Evolutionary conservation across 495 filamentous ascomycete genomes (phyloP).

Genomic region (Trypethelium eluteriae): DNA sequence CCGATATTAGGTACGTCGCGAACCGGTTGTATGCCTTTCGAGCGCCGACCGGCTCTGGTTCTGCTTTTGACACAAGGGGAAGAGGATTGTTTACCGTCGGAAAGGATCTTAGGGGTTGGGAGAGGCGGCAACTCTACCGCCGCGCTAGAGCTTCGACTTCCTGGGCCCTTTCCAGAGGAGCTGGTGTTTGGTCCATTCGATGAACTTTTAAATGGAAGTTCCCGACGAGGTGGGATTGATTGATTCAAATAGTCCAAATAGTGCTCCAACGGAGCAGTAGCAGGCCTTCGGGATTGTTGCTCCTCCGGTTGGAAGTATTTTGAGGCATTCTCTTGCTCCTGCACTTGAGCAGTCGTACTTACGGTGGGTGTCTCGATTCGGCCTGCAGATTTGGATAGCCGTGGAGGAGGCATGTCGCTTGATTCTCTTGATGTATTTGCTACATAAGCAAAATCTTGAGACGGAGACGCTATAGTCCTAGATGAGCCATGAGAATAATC

Average conservation of each 20-base stretch:
- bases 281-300: constrained; percentile 11
- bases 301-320: constrained; percentile 10
- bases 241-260: constrained; percentile 6
- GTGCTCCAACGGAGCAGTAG: constrained; percentile 15
- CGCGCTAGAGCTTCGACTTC: constrained; percentile 19
- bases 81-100: not conserved
- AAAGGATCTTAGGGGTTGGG: constrained; percentile 25
- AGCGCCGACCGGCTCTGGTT: not conserved
- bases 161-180: not conserved
- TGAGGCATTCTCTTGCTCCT: constrained; percentile 7
- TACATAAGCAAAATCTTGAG: not conserved
- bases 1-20: not conserved
- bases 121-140: constrained; percentile 24
- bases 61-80: not conserved
- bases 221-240: constrained; percentile 33
- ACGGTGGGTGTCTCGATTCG: not conserved
- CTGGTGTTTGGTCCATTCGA: constrained; percentile 10
- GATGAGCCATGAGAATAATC: not conserved
- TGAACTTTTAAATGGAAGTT: constrained; percentile 32
- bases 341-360: too few relatives aligned
- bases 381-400: constrained; percentile 9
- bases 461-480: not conserved
- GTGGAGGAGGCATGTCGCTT: constrained; percentile 10
- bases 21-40: not conserved
- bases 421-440: not conserved